Percentiles rank a stretch among this genome's conserved stretches.
Conservation (phyloP, 2,329 filamentous ascomycete genomes). For the Penicillium palitans region DNA sequence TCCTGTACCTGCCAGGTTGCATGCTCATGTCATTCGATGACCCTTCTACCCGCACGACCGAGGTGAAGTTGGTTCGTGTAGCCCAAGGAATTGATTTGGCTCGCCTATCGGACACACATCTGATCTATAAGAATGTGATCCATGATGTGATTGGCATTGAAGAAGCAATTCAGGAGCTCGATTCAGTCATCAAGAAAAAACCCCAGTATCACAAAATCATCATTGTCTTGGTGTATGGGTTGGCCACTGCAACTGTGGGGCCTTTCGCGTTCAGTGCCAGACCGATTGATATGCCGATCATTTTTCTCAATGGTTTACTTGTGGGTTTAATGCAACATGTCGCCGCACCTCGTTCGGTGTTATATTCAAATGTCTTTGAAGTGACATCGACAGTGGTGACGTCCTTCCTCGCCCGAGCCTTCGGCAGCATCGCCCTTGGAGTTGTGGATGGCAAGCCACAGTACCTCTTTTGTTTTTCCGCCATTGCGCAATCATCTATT, state of each 20-base stretch:
- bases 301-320: constrained; percentile 71
- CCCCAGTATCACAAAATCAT: constrained; percentile 54
- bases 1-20: constrained; percentile 74
- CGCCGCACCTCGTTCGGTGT: constrained; percentile 70
- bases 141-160: constrained; percentile 47
- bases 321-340: constrained; percentile 75
- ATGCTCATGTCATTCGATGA: constrained; percentile 60
- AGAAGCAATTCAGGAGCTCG: constrained; percentile 43
- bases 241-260: constrained; percentile 72
- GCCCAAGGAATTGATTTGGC: constrained; percentile 45
- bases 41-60: constrained; percentile 44
- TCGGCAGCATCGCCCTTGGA: constrained; percentile 59
- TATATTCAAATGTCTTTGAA: constrained; percentile 64
- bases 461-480: constrained; percentile 67
- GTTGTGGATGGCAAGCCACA: constrained; percentile 31
- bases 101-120: constrained; percentile 44
- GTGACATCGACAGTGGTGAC: constrained; percentile 63
- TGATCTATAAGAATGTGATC: constrained; percentile 48
- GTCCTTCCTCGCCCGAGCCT: constrained; percentile 65
- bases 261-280: constrained; percentile 77
- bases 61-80: constrained; percentile 45
- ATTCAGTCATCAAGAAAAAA: constrained; percentile 57
- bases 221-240: constrained; percentile 68
- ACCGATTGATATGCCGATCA: constrained; percentile 73
- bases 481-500: constrained; percentile 68